Base-by-base conservation (phyloP, 805 yeast genomes). In the Candida peoriensis region DNA sequence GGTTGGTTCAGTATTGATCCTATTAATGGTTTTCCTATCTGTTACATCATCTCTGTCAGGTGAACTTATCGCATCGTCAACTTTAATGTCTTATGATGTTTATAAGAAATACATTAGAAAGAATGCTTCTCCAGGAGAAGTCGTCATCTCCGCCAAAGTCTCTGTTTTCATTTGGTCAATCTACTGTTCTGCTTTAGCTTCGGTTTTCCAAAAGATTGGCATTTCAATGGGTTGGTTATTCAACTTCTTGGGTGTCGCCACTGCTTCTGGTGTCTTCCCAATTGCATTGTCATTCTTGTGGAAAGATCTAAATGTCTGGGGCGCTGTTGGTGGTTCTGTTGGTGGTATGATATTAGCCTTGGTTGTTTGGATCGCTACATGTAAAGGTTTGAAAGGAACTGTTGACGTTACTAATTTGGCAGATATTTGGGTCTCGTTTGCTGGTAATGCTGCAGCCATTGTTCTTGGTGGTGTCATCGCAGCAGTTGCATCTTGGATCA, bases 51-150 rank as follows among this genome's bases (percentile, higher is more conserved):
- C 71, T 3, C 55, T 63, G 30, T 58, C 67, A 20, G 68, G 66
- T 32, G 70, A 64, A 38, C 42, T 64, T 32, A 63, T 65, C 44
- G 68, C 69, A 6, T 49, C 64, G 5, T 60, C 68, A 0, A 59
- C 70, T 4, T 53, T 65, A 44, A 41, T 69, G 26, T 66, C 74
- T 3, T 70, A 64, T 43, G 76, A 70, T 48, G 58, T 68, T 37
- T 70, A 61, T 54, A 61, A 66, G 46, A 58, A 63, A 32, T 70
- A 69, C 47, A 46, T 67, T 37, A 63, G 63, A 30, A 64, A 64
- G 30, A 40, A 53, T 5, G 76, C 76, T 8, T 46, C 60, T n/a
- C 67, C 69, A 32, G 50, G 53, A 17, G 59, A 63, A 33, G 60
- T 70, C 43, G 61, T 69, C 24, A 47, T 52, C 18, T 66, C 62